phyloP scores from a whole-genome alignment of 2,329 filamentous ascomycete species.

The Cladophialophora yegresii region DNA sequence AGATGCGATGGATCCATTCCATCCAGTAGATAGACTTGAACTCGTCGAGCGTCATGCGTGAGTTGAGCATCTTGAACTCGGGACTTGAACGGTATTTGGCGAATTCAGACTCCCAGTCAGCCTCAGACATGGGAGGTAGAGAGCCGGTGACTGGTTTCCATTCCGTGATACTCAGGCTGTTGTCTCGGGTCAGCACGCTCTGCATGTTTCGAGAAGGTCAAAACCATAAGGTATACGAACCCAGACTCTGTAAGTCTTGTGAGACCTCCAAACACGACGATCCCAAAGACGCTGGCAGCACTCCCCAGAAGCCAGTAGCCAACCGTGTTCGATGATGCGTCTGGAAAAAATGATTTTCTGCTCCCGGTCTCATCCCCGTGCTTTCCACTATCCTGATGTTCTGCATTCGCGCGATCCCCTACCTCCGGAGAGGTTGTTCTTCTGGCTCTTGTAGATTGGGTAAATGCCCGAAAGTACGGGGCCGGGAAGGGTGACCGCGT shows the following conservation, averaged over 20 bases:
- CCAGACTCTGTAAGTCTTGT: constrained; percentile 95
- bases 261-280: constrained; percentile 91
- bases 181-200: constrained; percentile 7
- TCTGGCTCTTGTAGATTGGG: constrained; percentile 20
- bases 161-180: constrained; percentile 94
- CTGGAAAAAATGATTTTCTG: constrained; percentile 48
- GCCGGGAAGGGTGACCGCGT: background rate
- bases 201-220: background rate
- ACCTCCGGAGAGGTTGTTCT: background rate
- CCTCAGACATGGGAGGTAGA: constrained; percentile 73
- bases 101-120: constrained; percentile 91
- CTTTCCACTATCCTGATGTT: background rate
- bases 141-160: constrained; percentile 96
- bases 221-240: constrained; percentile 50
- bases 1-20: constrained; percentile 96
- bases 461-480: constrained; percentile 17
- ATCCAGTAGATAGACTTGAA: constrained; percentile 99
- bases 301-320: constrained; percentile 92
- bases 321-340: constrained; percentile 72
- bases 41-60: constrained; percentile 86
- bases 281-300: constrained; percentile 91
- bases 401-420: background rate
- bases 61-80: constrained; percentile 89
- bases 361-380: constrained; percentile 14
- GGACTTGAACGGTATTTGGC: constrained; percentile 87